phyloP scores from a whole-genome alignment of 2,329 filamentous ascomycete species.

The Fusarium duplospermum region DNA sequence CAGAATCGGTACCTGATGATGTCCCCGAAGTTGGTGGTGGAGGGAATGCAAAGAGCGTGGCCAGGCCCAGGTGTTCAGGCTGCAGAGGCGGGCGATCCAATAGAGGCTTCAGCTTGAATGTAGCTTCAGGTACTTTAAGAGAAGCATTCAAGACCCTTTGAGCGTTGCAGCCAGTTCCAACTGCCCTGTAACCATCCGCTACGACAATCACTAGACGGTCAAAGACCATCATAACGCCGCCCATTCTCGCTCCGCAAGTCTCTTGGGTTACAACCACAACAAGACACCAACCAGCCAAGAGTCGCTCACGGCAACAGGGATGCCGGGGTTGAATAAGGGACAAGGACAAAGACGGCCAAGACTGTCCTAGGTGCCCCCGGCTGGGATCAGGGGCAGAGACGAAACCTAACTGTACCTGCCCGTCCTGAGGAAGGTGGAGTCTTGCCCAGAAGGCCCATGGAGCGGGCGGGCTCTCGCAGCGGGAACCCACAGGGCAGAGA shows the following conservation, averaged over 20 bases:
- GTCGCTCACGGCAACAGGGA: constrained; percentile 5
- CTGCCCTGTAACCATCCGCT: constrained; percentile 2
- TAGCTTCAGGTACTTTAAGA: background rate
- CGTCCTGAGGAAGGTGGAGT: constrained; percentile 5
- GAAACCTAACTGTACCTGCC: constrained; percentile 19
- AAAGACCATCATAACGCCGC: background rate
- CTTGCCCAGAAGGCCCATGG: constrained; percentile 1
- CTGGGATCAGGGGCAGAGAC: constrained; percentile 35
- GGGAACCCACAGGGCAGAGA: constrained; percentile 32
- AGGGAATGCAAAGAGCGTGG: constrained; percentile 34
- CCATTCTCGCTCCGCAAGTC: background rate
- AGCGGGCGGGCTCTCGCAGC: constrained; percentile 25
- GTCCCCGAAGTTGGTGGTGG: constrained; percentile 11
- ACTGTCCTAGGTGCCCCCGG: constrained; percentile 5
- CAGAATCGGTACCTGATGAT: constrained; percentile 29
- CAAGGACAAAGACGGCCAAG: constrained; percentile 16
- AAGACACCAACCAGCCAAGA: background rate
- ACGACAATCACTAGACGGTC: constrained; percentile 1
- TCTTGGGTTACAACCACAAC: background rate
- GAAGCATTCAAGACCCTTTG: background rate
- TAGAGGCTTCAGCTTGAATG: background rate
- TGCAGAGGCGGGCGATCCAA: background rate
- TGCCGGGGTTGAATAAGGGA: constrained; percentile 17
- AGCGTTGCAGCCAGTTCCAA: background rate
- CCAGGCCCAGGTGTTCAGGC: constrained; percentile 1